Evolutionary conservation across 805 yeast genomes (phyloP).

Genomic region (Kodamaea leandrae): DNA sequence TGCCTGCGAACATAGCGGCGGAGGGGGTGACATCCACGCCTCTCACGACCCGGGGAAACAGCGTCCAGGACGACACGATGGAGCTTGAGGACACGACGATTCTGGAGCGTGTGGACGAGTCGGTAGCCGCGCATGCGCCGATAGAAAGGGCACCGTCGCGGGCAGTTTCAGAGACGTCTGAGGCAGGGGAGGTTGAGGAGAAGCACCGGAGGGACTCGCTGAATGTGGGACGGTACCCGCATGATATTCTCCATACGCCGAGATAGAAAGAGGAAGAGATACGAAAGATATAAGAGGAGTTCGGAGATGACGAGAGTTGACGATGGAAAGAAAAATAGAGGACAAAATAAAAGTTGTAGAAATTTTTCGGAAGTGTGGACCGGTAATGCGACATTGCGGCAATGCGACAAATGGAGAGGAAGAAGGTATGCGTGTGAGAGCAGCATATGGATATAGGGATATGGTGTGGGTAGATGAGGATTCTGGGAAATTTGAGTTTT

Average conservation of each 20-base stretch:
- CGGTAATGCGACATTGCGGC: not conserved
- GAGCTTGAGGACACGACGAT: conserved; percentile 10
- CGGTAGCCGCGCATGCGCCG: conserved; percentile 3
- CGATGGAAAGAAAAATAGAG: not conserved
- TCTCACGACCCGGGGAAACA: too few relatives aligned
- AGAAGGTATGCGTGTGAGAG: too few relatives aligned
- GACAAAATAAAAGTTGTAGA: not conserved
- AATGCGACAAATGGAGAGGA: not conserved
- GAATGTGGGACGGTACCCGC: conserved; percentile 30
- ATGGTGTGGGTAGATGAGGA: too few relatives aligned
- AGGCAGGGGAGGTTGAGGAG: conserved; percentile 11
- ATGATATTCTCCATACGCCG: conserved; percentile 22
- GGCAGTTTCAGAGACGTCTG: conserved; percentile 8
- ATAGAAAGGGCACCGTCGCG: conserved; percentile 2
- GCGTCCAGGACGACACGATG: conserved; percentile 9
- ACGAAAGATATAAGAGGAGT: not conserved
- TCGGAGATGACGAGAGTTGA: not conserved
- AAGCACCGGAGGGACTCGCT: conserved; percentile 15
- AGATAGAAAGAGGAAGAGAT: not conserved
- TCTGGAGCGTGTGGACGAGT: conserved; percentile 7
- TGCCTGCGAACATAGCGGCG: conserved; percentile 9
- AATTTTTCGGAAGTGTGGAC: too few relatives aligned
- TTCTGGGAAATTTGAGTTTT: too few relatives aligned
- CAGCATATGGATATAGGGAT: too few relatives aligned
- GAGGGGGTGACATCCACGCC: too few relatives aligned